phyloP scores from a whole-genome alignment of 2,329 filamentous ascomycete genomes.

The Diaporthe batatas region DNA sequence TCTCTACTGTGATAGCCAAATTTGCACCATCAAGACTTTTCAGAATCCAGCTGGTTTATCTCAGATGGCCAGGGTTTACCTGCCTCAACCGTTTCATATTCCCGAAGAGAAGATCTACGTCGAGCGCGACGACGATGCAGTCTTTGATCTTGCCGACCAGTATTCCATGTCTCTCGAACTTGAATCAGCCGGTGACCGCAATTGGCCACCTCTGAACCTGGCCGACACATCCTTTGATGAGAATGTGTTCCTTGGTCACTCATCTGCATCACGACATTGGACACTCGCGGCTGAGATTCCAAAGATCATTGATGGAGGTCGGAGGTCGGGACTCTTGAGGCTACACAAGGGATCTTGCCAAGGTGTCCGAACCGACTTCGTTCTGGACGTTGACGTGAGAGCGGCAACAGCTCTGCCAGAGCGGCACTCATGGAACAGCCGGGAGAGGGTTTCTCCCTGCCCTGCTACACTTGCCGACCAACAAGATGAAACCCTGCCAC shows the following conservation, averaged over 20 bases:
- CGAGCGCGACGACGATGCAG: slow-evolving; percentile 60
- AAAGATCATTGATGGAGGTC: slow-evolving; percentile 56
- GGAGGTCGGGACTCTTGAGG: slow-evolving; percentile 50
- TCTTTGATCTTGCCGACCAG: slow-evolving; percentile 62
- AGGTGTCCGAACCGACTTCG: slow-evolving; percentile 56
- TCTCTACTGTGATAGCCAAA: slow-evolving; percentile 67
- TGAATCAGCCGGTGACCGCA: slow-evolving; percentile 61
- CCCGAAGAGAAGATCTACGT: slow-evolving; percentile 66
- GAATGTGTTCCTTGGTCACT: slow-evolving; percentile 46
- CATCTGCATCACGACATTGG: slow-evolving; percentile 51
- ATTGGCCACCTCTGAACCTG: slow-evolving; percentile 66
- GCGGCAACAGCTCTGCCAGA: slow-evolving; percentile 59
- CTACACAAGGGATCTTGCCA: slow-evolving; percentile 53
- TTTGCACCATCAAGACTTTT: slow-evolving; percentile 65
- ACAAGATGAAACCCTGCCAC: slow-evolving; percentile 50
- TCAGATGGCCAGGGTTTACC: slow-evolving; percentile 61
- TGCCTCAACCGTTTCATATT: slow-evolving; percentile 64
- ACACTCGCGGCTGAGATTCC: slow-evolving; percentile 57
- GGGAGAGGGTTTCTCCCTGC: slow-evolving; percentile 59
- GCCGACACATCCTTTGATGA: slow-evolving; percentile 47
- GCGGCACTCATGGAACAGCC: slow-evolving; percentile 48
- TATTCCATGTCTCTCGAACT: slow-evolving; percentile 67
- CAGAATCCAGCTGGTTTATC: slow-evolving; percentile 61
- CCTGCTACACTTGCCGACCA: slow-evolving; percentile 59
- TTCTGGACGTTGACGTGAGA: slow-evolving; percentile 63